Conservation (phyloP, 305 asterid species). For the Plantago lanceolata region DNA sequence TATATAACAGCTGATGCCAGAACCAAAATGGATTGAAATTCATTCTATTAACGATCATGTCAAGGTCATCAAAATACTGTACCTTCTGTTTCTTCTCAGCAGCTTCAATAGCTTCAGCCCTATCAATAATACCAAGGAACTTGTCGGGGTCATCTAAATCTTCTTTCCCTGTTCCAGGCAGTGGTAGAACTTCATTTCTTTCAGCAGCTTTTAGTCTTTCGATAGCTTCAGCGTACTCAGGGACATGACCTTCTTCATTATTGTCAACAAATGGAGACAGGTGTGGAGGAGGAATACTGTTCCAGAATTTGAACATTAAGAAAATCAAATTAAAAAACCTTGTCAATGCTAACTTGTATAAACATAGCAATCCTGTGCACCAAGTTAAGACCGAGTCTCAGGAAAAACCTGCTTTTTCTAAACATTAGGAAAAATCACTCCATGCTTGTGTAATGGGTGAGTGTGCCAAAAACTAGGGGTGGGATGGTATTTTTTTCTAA, state of each 20-base stretch:
- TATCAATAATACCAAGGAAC: slow-evolving; percentile 63
- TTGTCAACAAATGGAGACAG: slow-evolving; percentile 96
- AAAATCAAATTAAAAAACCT: neutral
- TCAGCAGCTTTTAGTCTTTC: slow-evolving; percentile 83
- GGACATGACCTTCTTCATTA: slow-evolving; percentile 90
- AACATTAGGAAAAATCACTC: too few relatives aligned
- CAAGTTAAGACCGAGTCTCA: neutral
- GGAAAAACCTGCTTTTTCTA: too few relatives aligned
- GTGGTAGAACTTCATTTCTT: slow-evolving; percentile 75
- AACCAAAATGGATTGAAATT: neutral
- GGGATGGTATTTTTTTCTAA: too few relatives aligned
- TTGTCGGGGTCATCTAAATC: slow-evolving; percentile 79
- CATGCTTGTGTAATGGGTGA: too few relatives aligned
- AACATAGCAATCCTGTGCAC: neutral
- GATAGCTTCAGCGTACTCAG: slow-evolving; percentile 93
- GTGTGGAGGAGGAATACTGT: slow-evolving; percentile 96
- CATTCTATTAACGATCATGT: neutral
- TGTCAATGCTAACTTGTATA: neutral
- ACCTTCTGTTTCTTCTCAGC: slow-evolving; percentile 71
- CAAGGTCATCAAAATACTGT: slow-evolving; percentile 12
- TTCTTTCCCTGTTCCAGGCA: slow-evolving; percentile 81
- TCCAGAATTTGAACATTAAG: slow-evolving; percentile 5
- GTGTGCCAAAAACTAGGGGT: too few relatives aligned
- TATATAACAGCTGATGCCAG: neutral
- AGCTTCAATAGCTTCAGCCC: slow-evolving; percentile 81